These are phyloP conservation scores for Candida alai DNA, from an alignment of 805 yeast species.

Conservation along the genomic window DNA sequence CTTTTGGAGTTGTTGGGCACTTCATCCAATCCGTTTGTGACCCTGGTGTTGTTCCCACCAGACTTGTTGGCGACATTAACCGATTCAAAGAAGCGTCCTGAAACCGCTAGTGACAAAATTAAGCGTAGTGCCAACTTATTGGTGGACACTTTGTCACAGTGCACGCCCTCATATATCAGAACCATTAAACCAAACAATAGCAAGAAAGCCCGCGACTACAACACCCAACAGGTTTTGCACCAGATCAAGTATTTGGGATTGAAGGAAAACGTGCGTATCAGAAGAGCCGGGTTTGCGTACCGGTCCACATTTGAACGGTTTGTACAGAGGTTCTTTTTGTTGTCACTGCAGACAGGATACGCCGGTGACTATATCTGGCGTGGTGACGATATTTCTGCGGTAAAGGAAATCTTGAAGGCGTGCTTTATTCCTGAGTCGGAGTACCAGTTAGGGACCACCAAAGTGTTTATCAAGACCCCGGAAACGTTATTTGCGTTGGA, in stretches of 20 bases:
- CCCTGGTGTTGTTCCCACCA: constrained; percentile 44
- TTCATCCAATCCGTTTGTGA: constrained; percentile 67
- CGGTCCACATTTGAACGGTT: constrained; percentile 95
- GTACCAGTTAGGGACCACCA: constrained; percentile 87
- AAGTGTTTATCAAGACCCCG: constrained; percentile 93
- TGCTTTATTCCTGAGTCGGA: constrained; percentile 73
- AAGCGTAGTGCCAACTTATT: constrained; percentile 85
- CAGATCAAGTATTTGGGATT: constrained; percentile 94
- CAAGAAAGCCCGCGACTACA: constrained; percentile 86
- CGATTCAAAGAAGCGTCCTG: constrained; percentile 76
- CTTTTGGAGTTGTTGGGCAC: constrained; percentile 73
- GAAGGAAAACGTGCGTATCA: constrained; percentile 93
- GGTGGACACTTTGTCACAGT: constrained; percentile 82
- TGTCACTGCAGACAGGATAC: constrained; percentile 87
- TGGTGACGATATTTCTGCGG: constrained; percentile 53
- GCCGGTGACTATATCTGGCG: constrained; percentile 70
- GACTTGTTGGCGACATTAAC: constrained; percentile 29
- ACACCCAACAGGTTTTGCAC: constrained; percentile 84
- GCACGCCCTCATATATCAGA: constrained; percentile 95
- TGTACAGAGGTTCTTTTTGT: constrained; percentile 86
- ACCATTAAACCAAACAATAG: constrained; percentile 97
- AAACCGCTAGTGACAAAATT: constrained; percentile 94
- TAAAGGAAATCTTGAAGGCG: constrained; percentile 45
- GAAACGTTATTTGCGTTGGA: constrained; percentile 94
- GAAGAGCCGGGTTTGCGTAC: constrained; percentile 98